Percentiles rank a stretch among this genome's conserved stretches.
Conservation (phyloP, 208 protist genomes). For the Wallacemonas collosoma region DNA sequence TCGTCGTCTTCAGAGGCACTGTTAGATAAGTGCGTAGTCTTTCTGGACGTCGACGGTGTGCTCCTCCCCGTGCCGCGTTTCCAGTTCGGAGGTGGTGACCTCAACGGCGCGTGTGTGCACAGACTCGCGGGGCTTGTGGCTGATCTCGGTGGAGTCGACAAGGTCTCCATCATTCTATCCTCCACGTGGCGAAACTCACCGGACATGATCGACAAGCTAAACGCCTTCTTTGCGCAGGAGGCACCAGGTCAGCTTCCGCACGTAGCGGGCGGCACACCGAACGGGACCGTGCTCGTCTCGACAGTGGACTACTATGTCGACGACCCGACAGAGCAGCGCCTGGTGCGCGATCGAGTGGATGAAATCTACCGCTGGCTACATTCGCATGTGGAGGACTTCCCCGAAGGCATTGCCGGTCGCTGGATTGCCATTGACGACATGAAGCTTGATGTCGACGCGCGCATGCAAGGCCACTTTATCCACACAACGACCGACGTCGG, state of each 20-base stretch:
- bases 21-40: constrained; percentile 71
- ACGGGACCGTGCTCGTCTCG: constrained; percentile 68
- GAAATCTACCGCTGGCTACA: constrained; percentile 81
- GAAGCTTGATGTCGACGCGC: constrained; percentile 80
- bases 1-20: constrained; percentile 20
- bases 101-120: constrained; percentile 52
- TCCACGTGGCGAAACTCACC: constrained; percentile 85
- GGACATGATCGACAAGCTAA: constrained; percentile 65
- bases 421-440: constrained; percentile 91
- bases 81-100: constrained; percentile 82
- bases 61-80: constrained; percentile 80
- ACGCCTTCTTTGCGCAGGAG: constrained; percentile 53
- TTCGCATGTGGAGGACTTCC: constrained; percentile 66
- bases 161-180: constrained; percentile 81
- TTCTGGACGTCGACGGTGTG: constrained; percentile 87
- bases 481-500: constrained; percentile 76
- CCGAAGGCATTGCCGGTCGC: constrained; percentile 75
- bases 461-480: constrained; percentile 80
- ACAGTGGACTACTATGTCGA: constrained; percentile 81
- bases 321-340: constrained; percentile 72
- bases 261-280: constrained; percentile 62
- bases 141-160: constrained; percentile 41
- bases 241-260: constrained; percentile 41
- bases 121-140: constrained; percentile 48
- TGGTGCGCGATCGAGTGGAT: constrained; percentile 85